These are phyloP conservation scores for Aureobasidium sp. DNA, from an alignment of 2,329 filamentous ascomycete species.

Conservation along the genomic window DNA sequence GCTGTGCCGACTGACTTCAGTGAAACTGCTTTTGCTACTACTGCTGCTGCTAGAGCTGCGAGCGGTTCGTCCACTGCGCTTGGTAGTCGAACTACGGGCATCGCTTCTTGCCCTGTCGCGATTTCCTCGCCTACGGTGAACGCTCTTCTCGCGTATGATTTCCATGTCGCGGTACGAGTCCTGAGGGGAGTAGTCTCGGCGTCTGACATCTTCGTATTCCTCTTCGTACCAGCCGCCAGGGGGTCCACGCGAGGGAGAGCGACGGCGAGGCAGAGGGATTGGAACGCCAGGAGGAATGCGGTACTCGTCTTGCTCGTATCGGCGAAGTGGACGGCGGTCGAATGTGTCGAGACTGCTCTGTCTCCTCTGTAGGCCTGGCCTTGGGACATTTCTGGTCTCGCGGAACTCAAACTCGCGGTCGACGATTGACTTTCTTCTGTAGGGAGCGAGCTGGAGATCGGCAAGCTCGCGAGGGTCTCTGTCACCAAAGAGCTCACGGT, in stretches of 20 bases:
- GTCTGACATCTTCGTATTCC: constrained; percentile 57
- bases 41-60: constrained; percentile 25
- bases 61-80: constrained; percentile 6
- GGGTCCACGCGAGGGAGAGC: constrained; percentile 45
- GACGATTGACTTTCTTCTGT: constrained; percentile 51
- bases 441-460: constrained; percentile 49
- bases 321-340: constrained; percentile 63
- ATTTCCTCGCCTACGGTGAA: constrained; percentile 22
- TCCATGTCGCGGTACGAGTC: constrained; percentile 43
- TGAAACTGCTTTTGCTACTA: constrained; percentile 36
- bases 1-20: constrained; percentile 23
- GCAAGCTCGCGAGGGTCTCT: constrained; percentile 40
- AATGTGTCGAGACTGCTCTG: constrained; percentile 89
- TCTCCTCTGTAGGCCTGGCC: constrained; percentile 65
- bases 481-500: constrained; percentile 42
- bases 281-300: constrained; percentile 60
- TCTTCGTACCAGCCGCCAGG: constrained; percentile 61
- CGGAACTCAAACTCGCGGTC: constrained; percentile 47
- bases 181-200: constrained; percentile 33
- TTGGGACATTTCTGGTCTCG: constrained; percentile 38
- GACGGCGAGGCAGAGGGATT: constrained; percentile 55
- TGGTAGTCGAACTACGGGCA: constrained; percentile 18
- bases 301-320: constrained; percentile 53
- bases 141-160: constrained; percentile 40
- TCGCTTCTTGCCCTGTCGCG: constrained; percentile 20